Conservation (phyloP, 1,284 basidiomycete genomes). For the Gomphus sp. region DNA sequence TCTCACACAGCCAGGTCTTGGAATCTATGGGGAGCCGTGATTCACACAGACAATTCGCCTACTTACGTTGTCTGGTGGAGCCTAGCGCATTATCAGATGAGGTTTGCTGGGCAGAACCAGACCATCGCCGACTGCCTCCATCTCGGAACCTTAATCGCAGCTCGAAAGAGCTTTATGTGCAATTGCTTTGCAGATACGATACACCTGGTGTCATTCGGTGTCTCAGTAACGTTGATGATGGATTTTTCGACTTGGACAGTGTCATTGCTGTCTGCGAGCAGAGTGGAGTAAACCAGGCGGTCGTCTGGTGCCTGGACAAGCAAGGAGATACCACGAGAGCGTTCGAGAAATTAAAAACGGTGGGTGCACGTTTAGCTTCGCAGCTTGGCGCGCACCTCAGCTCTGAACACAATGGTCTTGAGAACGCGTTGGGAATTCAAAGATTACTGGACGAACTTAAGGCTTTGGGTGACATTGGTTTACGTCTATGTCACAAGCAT, state of each 20-base stretch:
- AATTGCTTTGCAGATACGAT: constrained; percentile 65
- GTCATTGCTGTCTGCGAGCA: constrained; percentile 60
- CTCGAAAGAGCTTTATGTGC: constrained; percentile 56
- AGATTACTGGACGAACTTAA: constrained; percentile 21
- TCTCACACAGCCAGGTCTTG: constrained; percentile 52
- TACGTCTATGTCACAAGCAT: constrained; percentile 20
- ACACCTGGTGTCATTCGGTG: constrained; percentile 58
- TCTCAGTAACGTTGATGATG: constrained; percentile 48
- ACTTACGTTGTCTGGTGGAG: constrained; percentile 71
- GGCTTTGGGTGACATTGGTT: constrained; percentile 35
- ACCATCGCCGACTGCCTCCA: constrained; percentile 18
- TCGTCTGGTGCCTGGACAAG: constrained; percentile 76
- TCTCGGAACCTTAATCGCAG: constrained; percentile 37
- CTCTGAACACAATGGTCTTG: constrained; percentile 17
- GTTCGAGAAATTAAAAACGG: constrained; percentile 54
- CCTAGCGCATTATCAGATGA: constrained; percentile 36
- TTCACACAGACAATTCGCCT: constrained; percentile 60
- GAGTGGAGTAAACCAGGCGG: constrained; percentile 61
- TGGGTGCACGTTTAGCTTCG: constrained; percentile 48
- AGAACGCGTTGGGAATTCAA: constrained; percentile 23
- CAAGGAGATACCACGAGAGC: constrained; percentile 57
- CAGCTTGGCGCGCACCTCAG: constrained; percentile 39
- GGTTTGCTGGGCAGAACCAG: constrained; percentile 7
- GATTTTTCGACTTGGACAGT: constrained; percentile 50
- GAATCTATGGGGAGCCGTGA: constrained; percentile 33